These are phyloP conservation scores for Fraxinus greggii DNA, from an alignment of 305 asterid genomes.

Conservation along the genomic window DNA sequence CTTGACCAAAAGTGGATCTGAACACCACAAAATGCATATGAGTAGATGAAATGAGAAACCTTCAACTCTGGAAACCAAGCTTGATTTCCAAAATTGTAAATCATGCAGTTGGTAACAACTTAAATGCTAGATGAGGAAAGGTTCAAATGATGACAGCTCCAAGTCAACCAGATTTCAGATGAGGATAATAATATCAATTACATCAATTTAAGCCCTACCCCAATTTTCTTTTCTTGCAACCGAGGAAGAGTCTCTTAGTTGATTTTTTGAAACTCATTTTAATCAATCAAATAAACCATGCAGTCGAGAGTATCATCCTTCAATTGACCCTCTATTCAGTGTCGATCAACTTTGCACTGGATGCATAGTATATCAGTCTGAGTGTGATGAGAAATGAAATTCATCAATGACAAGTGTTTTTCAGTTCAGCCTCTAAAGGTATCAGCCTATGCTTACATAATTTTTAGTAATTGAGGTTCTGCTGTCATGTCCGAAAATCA, in stretches of 20 bases:
- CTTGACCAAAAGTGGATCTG: conserved; percentile 90
- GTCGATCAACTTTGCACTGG: not conserved
- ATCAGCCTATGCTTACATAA: not conserved
- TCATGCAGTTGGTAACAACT: not conserved
- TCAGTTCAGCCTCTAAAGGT: not conserved
- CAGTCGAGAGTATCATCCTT: not conserved
- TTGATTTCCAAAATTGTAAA: conserved; percentile 2
- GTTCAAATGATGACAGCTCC: not conserved
- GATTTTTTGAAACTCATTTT: not conserved
- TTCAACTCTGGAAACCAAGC: not conserved
- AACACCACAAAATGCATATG: conserved; percentile 16
- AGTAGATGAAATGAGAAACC: conserved; percentile 16
- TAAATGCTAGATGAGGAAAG: not conserved
- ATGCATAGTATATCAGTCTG: not conserved
- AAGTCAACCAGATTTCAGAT: not conserved
- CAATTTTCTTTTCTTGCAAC: not conserved
- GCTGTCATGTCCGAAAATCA: not conserved
- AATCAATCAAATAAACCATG: not conserved
- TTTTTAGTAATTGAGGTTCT: not conserved
- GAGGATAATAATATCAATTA: not conserved
- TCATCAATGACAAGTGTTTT: not conserved
- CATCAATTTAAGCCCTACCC: not conserved
- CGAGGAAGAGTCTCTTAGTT: not conserved
- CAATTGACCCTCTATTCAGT: not conserved
- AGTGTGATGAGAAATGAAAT: not conserved